phyloP scores from a whole-genome alignment of 1,139 yeast species.

The Blastobotrys aristatus region DNA sequence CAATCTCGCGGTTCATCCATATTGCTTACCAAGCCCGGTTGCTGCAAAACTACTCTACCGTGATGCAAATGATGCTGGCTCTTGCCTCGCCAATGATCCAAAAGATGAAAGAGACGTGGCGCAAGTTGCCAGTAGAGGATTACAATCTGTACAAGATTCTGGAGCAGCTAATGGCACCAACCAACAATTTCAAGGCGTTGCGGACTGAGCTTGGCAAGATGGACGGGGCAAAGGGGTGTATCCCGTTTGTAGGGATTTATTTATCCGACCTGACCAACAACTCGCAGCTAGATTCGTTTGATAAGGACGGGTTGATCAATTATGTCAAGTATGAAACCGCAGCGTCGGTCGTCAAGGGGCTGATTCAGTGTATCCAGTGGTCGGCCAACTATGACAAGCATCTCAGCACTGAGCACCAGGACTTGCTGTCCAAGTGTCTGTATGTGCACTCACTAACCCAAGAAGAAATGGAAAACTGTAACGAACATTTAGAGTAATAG shows the following conservation, averaged over 20 bases:
- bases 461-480: slow-evolving; percentile 60
- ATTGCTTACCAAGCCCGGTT: slow-evolving; percentile 66
- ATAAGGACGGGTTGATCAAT: slow-evolving; percentile 48
- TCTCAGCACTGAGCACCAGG: slow-evolving; percentile 40
- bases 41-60: slow-evolving; percentile 78
- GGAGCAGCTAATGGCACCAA: slow-evolving; percentile 51
- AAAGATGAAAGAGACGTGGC: slow-evolving; percentile 70
- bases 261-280: slow-evolving; percentile 78
- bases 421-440: slow-evolving; percentile 73
- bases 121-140: slow-evolving; percentile 48
- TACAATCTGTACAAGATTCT: slow-evolving; percentile 36
- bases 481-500: slow-evolving; percentile 15
- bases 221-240: slow-evolving; percentile 62
- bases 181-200: slow-evolving; percentile 62
- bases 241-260: slow-evolving; percentile 85
- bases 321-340: slow-evolving; percentile 73
- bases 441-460: slow-evolving; percentile 73
- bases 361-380: slow-evolving; percentile 85
- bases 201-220: slow-evolving; percentile 58
- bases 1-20: slow-evolving; percentile 77
- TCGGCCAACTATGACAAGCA: slow-evolving; percentile 50
- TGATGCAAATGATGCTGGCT: slow-evolving; percentile 83
- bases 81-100: slow-evolving; percentile 67
- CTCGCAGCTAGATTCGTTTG: slow-evolving; percentile 50
- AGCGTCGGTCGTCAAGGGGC: slow-evolving; percentile 71